Percentiles rank a stretch among this genome's conserved stretches.
These are phyloP conservation scores for Russula compacta DNA, from an alignment of 768 basidiomycete species.

Conservation along the genomic window DNA sequence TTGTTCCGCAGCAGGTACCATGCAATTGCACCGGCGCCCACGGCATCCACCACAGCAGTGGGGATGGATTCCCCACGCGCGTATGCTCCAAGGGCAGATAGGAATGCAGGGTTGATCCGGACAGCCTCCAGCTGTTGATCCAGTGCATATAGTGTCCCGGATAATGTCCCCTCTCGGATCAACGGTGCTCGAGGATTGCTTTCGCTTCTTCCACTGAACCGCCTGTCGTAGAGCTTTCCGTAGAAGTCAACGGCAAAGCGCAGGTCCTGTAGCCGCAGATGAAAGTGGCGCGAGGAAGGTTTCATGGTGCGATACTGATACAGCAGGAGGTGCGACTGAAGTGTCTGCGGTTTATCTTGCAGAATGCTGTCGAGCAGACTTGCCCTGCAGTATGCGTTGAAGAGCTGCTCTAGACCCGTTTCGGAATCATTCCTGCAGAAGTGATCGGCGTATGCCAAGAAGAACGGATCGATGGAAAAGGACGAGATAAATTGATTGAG, in stretches of 20 bases:
- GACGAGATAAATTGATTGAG: conserved; percentile 80
- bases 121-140: conserved; percentile 47
- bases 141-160: conserved; percentile 53
- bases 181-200: conserved; percentile 58
- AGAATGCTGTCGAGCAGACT: conserved; percentile 77
- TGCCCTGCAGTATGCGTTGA: conserved; percentile 68
- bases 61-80: conserved; percentile 41
- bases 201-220: conserved; percentile 64
- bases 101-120: conserved; percentile 34
- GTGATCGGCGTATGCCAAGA: conserved; percentile 75
- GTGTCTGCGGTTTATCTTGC: conserved; percentile 78
- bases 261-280: conserved; percentile 62
- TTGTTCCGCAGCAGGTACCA: conserved; percentile 67
- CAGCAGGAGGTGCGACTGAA: conserved; percentile 66
- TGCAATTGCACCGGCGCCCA: conserved; percentile 37
- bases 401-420: conserved; percentile 48
- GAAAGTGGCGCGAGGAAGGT: conserved; percentile 49
- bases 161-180: conserved; percentile 62
- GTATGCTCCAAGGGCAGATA: conserved; percentile 41
- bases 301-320: conserved; percentile 59
- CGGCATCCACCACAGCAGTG: conserved; percentile 7
- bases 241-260: conserved; percentile 73
- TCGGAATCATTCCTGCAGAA: conserved; percentile 56
- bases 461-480: conserved; percentile 72
- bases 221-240: conserved; percentile 59